These are phyloP conservation scores for Coniosporium tulheliwenetii DNA, from an alignment of 2,329 filamentous ascomycete genomes.

Conservation along the genomic window DNA sequence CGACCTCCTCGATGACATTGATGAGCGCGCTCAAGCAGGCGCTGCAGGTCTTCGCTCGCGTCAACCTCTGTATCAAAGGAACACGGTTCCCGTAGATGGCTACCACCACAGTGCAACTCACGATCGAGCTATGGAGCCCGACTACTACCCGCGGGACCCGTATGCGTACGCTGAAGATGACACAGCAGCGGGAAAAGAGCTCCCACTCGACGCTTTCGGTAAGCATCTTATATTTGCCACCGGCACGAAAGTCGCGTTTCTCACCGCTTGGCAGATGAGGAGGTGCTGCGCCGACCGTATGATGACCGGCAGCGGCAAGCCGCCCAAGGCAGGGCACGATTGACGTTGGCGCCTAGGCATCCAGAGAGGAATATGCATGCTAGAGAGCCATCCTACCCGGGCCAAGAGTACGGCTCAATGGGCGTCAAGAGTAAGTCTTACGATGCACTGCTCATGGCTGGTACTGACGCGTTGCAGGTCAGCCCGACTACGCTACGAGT, in stretches of 20 bases:
- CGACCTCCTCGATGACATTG: too few relatives aligned
- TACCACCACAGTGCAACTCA: not conserved
- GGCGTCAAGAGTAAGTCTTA: too few relatives aligned
- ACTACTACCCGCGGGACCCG: not conserved
- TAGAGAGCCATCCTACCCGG: too few relatives aligned
- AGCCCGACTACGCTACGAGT: too few relatives aligned
- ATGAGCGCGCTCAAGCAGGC: too few relatives aligned
- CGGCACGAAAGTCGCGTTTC: not conserved
- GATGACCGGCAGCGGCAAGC: constrained; percentile 18
- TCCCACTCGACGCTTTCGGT: constrained; percentile 34
- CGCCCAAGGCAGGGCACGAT: constrained; percentile 15
- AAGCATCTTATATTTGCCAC: constrained; percentile 5
- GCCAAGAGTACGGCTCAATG: too few relatives aligned
- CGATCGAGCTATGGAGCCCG: not conserved
- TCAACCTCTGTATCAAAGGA: too few relatives aligned
- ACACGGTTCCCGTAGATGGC: too few relatives aligned
- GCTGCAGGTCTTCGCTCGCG: too few relatives aligned
- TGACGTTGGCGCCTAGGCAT: constrained; percentile 17
- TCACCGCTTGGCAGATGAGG: constrained; percentile 16
- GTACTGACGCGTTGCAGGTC: too few relatives aligned
- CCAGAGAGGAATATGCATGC: too few relatives aligned
- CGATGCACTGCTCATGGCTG: too few relatives aligned
- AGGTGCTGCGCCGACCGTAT: constrained; percentile 15
- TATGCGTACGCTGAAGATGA: constrained; percentile 8
- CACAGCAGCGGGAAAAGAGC: constrained; percentile 2